Base-by-base conservation (phyloP, 2,329 filamentous ascomycete genomes). In the Venturia asperata region DNA sequence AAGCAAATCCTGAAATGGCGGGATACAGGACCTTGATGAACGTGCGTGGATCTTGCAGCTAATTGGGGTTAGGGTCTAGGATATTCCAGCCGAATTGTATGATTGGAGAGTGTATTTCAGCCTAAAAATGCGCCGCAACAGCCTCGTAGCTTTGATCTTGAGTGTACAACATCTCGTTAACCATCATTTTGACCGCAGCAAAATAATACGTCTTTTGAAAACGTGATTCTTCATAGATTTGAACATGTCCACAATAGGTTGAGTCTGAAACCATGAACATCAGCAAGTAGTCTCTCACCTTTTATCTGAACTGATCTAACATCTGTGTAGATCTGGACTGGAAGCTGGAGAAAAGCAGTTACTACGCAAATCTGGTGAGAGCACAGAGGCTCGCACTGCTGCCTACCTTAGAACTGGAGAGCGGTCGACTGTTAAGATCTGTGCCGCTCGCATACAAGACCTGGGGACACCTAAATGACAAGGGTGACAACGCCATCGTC, bases 401-500 rank as follows among this genome's bases (percentile, higher is more conserved):
- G 47, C 68, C 70, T 41, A 67, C 67, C 15, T 71, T 75, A 11
- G 64, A 65, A 11, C 69, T 75, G 19, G 71, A 74, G 62, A 74
- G 70, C 15, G 72, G 72, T 5, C 67, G 71, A 30, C 65, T 66
- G 10, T 61, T 75, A 11, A 62, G 68, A 37, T 68, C 68, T 10
- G 71, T 71, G 41, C 70, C 70, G 4, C 58, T 75, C n/a, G 73
- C 73, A 43, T 75, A 74, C 68, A 74, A 73, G 62, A 74, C 72
- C 34, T 74, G 72, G 71, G 73, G 73, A 10, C 64, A 64, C 7
- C 67, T 74, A 6, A 72, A 72, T 65, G 67, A 70, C 7, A 65
- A 65, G 1, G 83, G 81, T 43, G 81, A 84, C 69, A 83, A 85
- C 67, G 86, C 93, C 1, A 89, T 90, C 1, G 88, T 94, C 3